phyloP scores from a whole-genome alignment of 176 grass and related monocot genomes.

The Oropetium thomaeum region DNA sequence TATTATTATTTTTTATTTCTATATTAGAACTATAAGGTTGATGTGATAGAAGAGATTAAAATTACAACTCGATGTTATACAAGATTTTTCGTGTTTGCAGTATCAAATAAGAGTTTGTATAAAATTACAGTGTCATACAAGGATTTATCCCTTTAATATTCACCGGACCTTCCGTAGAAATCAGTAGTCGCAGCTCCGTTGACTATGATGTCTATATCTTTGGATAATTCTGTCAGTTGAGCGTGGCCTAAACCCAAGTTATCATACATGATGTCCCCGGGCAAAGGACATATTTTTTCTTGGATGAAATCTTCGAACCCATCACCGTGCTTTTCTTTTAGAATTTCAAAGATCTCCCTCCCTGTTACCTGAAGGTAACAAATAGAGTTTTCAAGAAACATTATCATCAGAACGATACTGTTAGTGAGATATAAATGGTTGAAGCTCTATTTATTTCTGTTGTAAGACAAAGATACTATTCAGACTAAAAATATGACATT shows the following conservation, averaged over 20 bases:
- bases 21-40: too few species aligned
- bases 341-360: neutral
- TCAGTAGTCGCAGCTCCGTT: slow-evolving; percentile 41
- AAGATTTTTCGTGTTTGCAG: too few species aligned
- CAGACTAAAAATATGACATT: too few species aligned
- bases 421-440: neutral
- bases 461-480: too few species aligned
- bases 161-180: neutral
- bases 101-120: too few species aligned
- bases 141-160: too few species aligned
- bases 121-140: too few species aligned
- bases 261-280: neutral
- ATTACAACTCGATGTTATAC: too few species aligned
- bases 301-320: neutral
- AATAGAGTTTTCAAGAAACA: neutral
- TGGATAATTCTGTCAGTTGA: slow-evolving; percentile 20
- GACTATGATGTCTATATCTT: slow-evolving; percentile 37
- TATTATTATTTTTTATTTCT: too few species aligned
- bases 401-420: neutral
- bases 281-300: neutral
- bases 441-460: too few species aligned
- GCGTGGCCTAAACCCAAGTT: neutral
- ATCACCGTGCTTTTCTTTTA: neutral
- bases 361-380: neutral
- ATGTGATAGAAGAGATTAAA: too few species aligned